Evolutionary conservation across 2,329 filamentous ascomycete genomes (phyloP), one percentile per base, ranked within the genome.

Genomic region (Fusarium avenaceum): DNA sequence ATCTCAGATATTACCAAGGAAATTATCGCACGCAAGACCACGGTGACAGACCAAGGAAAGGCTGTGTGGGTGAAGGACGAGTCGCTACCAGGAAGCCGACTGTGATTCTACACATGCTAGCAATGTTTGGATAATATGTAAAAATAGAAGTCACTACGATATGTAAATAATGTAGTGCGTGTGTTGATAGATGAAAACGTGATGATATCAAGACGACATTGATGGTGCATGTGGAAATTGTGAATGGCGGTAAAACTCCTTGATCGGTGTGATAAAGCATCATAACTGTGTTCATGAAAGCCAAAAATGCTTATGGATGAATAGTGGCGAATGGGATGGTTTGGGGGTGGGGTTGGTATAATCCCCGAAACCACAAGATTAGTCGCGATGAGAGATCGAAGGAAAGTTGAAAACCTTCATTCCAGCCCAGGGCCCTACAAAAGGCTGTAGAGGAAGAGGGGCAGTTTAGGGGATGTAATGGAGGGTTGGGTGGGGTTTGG

Each of bases 1-100:
- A 87, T 93, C 42, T 82, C 81, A 70, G 84, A 88, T 75, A 87
- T 94, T 59, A 89, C 93, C 6, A 74, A 83, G 50, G 92, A 94
- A 76, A 89, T 94, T 28, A 71, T 94, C 67, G 74, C 77, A 26
- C 85, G 92, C 74, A 92, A 89, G 77, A 90, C 89, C 11, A 78
- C 70, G 30, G 75, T 76, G n/a, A 79, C 82, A 33, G 75, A 76
- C 13, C 72, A 83, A 35, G 86, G 83, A 56, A 79, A 80, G 63
- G 80, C 77, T 5, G 69, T 71, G 53, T 84, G 83, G 83, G 32
- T 76, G 14, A 63, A 54, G 38, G 74, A 74, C 24, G 75, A 78
- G 58, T 52, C 65, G 30, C 43, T 53, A 33, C 42, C 77, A n/a
- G 70, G 72, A 51, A 80, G 79, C 73, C 75, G 76, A 62, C 57